These are phyloP conservation scores for Ophiostoma tasmaniense DNA, from an alignment of 2,329 filamentous ascomycete genomes.

Conservation along the genomic window DNA sequence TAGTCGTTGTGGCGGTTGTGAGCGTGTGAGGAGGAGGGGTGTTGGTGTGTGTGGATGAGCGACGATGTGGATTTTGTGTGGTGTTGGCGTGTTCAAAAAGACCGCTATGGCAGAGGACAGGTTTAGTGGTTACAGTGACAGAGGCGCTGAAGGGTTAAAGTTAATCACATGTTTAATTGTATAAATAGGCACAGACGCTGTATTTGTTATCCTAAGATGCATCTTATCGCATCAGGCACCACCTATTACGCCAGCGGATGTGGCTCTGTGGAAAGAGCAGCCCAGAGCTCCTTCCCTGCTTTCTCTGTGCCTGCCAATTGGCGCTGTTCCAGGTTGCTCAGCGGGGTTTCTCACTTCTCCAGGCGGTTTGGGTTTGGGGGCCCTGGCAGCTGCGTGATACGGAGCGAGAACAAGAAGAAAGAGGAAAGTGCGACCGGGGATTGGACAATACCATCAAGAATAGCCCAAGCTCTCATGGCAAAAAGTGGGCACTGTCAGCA, in stretches of 20 bases:
- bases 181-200: neutral
- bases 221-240: neutral
- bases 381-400: neutral
- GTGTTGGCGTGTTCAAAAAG: conserved; percentile 8
- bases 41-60: conserved; percentile 1
- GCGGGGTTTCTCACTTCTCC: neutral
- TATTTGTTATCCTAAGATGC: neutral
- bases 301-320: too few species aligned
- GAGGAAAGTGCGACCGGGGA: neutral
- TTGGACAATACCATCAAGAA: neutral
- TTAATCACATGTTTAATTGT: neutral
- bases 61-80: conserved; percentile 4
- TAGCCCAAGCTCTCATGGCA: neutral
- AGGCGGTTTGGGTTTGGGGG: neutral
- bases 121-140: neutral
- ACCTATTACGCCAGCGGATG: neutral
- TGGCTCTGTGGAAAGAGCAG: neutral
- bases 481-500: neutral
- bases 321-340: neutral
- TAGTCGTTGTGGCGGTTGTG: conserved; percentile 11
- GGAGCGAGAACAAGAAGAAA: neutral
- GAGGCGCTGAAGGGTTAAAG: neutral
- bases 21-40: conserved; percentile 1
- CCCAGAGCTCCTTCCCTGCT: neutral
- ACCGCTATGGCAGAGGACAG: neutral